Evolutionary conservation across 2,329 filamentous ascomycete genomes (phyloP), one percentile per base, ranked within the genome.

Genomic region (Reticulascus tulasneorum): DNA sequence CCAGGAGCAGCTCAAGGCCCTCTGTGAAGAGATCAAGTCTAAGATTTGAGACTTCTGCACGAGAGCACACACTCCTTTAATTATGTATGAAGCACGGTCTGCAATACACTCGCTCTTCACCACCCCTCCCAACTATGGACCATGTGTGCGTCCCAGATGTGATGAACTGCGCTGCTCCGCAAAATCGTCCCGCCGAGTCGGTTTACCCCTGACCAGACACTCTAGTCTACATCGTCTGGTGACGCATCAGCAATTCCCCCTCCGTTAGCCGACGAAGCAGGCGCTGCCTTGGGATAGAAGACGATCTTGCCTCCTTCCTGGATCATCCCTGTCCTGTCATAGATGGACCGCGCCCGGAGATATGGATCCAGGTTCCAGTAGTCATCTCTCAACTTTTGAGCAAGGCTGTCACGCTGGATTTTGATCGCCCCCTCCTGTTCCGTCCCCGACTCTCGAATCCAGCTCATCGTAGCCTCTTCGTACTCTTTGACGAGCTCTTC

Each of bases 281-380:
- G 25, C 27, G 55, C 50, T 30, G 50, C 43, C 21, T 48, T 44
- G 6, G 67, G 60, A 52, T 94, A 93, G 60, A 86, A 90, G 23
- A 86, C 67, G 27, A 91, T 63, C 53, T 73, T 73, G 2, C 89
- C 90, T 9, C 70, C 79, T 1, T 70, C 63, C 41, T 76, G 66
- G 29, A 97, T 71, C 42, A 93, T 66, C 1, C 89, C 86, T 10
- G 73, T 74, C 42, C 93, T 77, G 59, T 98, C 93, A 51, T 95
- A 96, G 42, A 87, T 63, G n/a, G 82, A 85, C 52, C 83, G 75
- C 10, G 90, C 87, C 24, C 93, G 73, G 20, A 97, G 58, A 58
- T 91, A 94, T 0, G 88, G 88, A 63, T 98, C 93, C 34, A 96
- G 61, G 24, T 74, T 72, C 91, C 93, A 98, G 65, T 97, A 98